These are phyloP conservation scores for Auricularia auricula-judae DNA, from an alignment of 768 basidiomycete species.

Conservation along the genomic window DNA sequence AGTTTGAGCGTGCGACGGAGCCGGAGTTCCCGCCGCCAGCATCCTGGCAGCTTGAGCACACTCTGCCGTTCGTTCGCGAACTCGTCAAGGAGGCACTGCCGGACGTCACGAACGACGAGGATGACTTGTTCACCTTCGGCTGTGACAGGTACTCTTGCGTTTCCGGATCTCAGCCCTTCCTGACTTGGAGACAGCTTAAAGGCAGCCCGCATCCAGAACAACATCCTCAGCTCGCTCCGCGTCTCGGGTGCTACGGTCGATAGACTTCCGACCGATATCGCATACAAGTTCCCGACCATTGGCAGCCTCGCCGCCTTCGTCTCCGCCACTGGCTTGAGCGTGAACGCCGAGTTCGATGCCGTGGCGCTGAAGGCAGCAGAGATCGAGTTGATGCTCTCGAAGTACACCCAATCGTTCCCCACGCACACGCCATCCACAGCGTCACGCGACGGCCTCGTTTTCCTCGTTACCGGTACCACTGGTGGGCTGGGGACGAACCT, in stretches of 20 bases:
- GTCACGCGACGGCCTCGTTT: background rate
- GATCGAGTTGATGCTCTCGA: conserved; percentile 30
- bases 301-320: conserved; percentile 14
- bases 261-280: conserved; percentile 20
- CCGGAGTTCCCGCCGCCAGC: background rate
- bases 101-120: conserved; percentile 17
- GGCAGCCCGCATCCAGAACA: conserved; percentile 26
- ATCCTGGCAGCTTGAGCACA: conserved; percentile 7
- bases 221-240: conserved; percentile 14
- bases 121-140: conserved; percentile 30
- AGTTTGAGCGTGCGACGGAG: background rate
- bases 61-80: conserved; percentile 21
- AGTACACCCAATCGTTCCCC: conserved; percentile 21
- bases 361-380: conserved; percentile 4
- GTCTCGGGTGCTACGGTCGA: background rate
- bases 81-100: conserved; percentile 23
- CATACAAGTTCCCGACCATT: conserved; percentile 31
- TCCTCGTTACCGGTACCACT: background rate
- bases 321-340: conserved; percentile 13
- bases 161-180: too few species aligned
- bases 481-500: background rate
- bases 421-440: background rate
- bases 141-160: conserved; percentile 17
- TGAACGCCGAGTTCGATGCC: conserved; percentile 1
- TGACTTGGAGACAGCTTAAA: background rate